These are phyloP conservation scores for Botryotinia narcissicola DNA, from an alignment of 2,329 filamentous ascomycete genomes.

Conservation along the genomic window DNA sequence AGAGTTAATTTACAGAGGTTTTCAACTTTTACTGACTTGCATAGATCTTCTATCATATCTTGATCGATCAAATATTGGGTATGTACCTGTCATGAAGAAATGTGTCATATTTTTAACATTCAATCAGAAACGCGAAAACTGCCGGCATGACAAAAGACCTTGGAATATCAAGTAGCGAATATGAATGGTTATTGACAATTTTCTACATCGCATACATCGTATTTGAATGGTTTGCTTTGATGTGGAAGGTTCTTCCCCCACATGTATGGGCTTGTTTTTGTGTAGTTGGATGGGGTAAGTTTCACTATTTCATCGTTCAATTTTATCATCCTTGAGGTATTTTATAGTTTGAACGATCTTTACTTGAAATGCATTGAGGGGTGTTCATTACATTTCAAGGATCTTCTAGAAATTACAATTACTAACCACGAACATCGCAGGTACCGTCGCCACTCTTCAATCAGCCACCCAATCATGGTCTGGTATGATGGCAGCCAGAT, in stretches of 20 bases:
- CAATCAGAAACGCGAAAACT: conserved; percentile 50
- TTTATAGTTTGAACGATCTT: not conserved
- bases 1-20: not conserved
- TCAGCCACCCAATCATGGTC: conserved; percentile 39
- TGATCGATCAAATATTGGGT: conserved; percentile 52
- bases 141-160: conserved; percentile 53
- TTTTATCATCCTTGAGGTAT: not conserved
- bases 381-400: no score
- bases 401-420: not conserved
- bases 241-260: conserved; percentile 42
- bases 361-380: not conserved
- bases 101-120: conserved; percentile 1
- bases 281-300: conserved; percentile 39
- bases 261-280: conserved; percentile 42
- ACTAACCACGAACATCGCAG: not conserved
- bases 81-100: not conserved
- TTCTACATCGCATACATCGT: conserved; percentile 44
- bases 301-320: not conserved
- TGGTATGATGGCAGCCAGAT: conserved; percentile 40
- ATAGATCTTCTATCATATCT: conserved; percentile 47
- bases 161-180: conserved; percentile 44
- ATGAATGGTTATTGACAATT: conserved; percentile 43
- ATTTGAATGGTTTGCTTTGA: conserved; percentile 43
- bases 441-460: conserved; percentile 46
- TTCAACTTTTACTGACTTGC: not conserved